Conservation (phyloP, 495 filamentous ascomycete genomes). For the Staphylotrichum longicolle region DNA sequence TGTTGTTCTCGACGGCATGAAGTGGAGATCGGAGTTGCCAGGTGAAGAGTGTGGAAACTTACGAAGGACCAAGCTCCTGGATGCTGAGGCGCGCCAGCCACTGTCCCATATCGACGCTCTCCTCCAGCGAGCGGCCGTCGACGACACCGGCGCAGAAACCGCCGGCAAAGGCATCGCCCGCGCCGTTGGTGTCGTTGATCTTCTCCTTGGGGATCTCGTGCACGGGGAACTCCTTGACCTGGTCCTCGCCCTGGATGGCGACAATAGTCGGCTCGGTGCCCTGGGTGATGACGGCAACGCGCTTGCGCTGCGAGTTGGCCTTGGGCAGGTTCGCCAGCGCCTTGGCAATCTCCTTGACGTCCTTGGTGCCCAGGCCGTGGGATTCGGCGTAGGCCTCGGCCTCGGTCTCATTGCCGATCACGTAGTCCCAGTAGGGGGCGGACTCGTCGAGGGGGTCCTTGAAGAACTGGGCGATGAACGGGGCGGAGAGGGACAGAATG, state of each 20-base stretch:
- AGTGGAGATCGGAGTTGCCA: neutral
- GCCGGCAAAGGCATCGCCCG: conserved; percentile 95
- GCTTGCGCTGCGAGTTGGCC: conserved; percentile 74
- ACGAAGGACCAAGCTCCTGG: conserved; percentile 93
- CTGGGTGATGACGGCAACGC: conserved; percentile 89
- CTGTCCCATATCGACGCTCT: conserved; percentile 81
- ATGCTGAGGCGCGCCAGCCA: conserved; percentile 93
- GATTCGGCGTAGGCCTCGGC: conserved; percentile 79
- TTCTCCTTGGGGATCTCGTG: conserved; percentile 66
- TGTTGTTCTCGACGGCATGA: neutral
- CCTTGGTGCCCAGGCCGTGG: conserved; percentile 67
- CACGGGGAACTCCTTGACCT: conserved; percentile 74
- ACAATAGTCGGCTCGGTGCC: conserved; percentile 86
- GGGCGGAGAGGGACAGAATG: conserved; percentile 84
- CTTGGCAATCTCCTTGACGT: conserved; percentile 85
- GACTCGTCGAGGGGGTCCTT: conserved; percentile 87
- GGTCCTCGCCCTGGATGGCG: conserved; percentile 65
- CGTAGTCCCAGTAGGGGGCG: conserved; percentile 89
- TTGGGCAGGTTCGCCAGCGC: conserved; percentile 83
- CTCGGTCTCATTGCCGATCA: conserved; percentile 97
- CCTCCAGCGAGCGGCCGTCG: conserved; percentile 71
- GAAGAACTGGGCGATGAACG: conserved; percentile 97
- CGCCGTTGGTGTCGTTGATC: conserved; percentile 95
- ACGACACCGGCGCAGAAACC: conserved; percentile 89
- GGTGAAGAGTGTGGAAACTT: conserved; percentile 42